Percentiles rank a stretch among this genome's conserved stretches.
Conservation (phyloP, 73 alveolate genomes). For the Paraurostyla sp. region DNA sequence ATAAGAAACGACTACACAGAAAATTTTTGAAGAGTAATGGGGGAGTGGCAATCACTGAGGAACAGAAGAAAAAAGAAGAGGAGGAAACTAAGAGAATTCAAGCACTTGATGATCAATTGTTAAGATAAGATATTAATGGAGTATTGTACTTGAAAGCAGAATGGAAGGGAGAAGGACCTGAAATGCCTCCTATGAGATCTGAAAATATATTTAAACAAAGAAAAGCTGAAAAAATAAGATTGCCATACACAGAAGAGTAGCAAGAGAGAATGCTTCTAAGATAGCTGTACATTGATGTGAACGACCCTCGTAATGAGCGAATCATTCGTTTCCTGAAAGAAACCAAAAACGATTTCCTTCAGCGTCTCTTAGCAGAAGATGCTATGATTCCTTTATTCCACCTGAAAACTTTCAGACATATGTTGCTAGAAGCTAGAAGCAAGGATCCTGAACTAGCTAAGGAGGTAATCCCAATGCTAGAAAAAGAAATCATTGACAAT, state of each 20-base stretch:
- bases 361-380: conserved; percentile 86
- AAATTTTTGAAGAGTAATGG: too few species aligned
- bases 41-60: conserved; percentile 56
- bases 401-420: conserved; percentile 81
- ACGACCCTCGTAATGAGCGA: conserved; percentile 97
- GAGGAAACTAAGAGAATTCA: conserved; percentile 70
- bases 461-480: conserved; percentile 83
- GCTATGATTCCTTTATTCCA: conserved; percentile 81
- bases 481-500: conserved; percentile 78
- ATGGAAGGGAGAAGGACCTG: conserved; percentile 99
- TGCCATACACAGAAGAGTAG: conserved; percentile 75
- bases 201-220: conserved; percentile 79
- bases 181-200: conserved; percentile 96
- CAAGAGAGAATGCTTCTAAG: conserved; percentile 37
- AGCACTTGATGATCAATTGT: conserved; percentile 56
- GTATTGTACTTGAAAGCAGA: conserved; percentile 91
- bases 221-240: conserved; percentile 72
- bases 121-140: conserved; percentile 81
- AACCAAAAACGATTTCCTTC: conserved; percentile 83
- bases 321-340: conserved; percentile 84
- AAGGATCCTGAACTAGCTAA: conserved; percentile 76
- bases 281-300: conserved; percentile 91
- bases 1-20: conserved; percentile 23
- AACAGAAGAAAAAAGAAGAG: conserved; percentile 67
- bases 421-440: conserved; percentile 76